Evolutionary conservation across 2,329 filamentous ascomycete genomes (phyloP), one percentile per base, ranked within the genome.

Genomic region (Myrmaecium sp.): DNA sequence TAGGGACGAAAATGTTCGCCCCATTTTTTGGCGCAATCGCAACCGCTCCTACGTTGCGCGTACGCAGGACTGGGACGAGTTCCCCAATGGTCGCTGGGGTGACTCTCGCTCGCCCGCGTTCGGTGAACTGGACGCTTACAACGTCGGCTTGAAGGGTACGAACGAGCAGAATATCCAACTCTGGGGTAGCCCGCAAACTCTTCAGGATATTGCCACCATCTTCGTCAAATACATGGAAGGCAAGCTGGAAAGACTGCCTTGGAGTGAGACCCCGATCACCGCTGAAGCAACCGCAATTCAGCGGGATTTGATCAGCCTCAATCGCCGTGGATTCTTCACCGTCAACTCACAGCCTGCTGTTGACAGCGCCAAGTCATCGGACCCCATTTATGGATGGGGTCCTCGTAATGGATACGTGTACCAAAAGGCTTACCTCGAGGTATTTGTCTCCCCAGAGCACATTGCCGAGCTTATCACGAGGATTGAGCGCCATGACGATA

Each of bases 1-100:
- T 25, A 70, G 86, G 42, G 80, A 81, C 25, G 89, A 98, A 57
- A 92, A 94, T 45, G 89, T 98, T 22, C 80, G 89, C 28, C 89
- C 89, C 17, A 92, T 98, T 39, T 98, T 98, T 66, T 98, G 89
- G 89, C 75, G 86, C 41, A 94, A 95, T 57, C 73, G 89, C 31
- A 89, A 92, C 55, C 83, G 89, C 47, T 93, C 84, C 4, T 98
- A 98, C 43, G 74, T 98, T 29, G 74, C 82, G 30, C 81, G 89
- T 29, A 98, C 89, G 1, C 84, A 94, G 49, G 86, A 94, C 40
- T 98, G 89, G 89, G 89, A 98, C 43, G 89, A 98, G 52, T 98
- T 94, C 43, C 89, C 89, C 30, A 98, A 98, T 61, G 89, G 89
- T 24, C 78, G 89, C 52, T 98, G 89, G 89, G 91, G 89, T 55